phyloP scores from a whole-genome alignment of 495 filamentous ascomycete genomes.

The Talaromyces nanjingensis region DNA sequence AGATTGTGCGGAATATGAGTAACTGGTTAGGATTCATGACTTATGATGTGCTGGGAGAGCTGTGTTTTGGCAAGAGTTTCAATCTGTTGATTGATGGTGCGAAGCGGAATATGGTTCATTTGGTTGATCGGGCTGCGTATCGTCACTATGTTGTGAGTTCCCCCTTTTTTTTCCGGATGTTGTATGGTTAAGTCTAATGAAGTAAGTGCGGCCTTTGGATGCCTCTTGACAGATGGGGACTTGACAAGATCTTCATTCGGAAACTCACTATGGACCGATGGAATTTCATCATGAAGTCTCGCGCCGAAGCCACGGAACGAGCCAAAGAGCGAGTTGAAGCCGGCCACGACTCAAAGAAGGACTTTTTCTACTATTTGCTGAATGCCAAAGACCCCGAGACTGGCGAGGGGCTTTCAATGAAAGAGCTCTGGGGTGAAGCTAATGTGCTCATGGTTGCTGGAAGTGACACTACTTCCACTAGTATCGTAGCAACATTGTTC shows the following conservation, averaged over 20 bases:
- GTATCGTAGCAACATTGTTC: slow-evolving; percentile 53
- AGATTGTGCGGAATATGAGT: slow-evolving; percentile 37
- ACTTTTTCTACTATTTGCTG: slow-evolving; percentile 55
- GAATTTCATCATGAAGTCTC: slow-evolving; percentile 55
- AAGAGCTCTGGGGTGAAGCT: slow-evolving; percentile 65
- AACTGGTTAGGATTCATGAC: slow-evolving; percentile 47
- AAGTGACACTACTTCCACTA: slow-evolving; percentile 53
- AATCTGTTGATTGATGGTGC: slow-evolving; percentile 48
- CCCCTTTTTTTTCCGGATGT: neutral
- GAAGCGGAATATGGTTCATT: slow-evolving; percentile 34
- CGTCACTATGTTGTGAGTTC: slow-evolving; percentile 46
- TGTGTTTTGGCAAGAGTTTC: slow-evolving; percentile 48
- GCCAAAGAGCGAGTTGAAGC: slow-evolving; percentile 39
- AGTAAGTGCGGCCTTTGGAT: slow-evolving; percentile 55
- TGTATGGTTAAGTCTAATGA: neutral
- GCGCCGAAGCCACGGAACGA: slow-evolving; percentile 47
- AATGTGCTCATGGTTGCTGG: slow-evolving; percentile 55
- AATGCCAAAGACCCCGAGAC: slow-evolving; percentile 53
- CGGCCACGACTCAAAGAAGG: slow-evolving; percentile 53
- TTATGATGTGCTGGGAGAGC: slow-evolving; percentile 46
- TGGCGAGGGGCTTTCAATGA: slow-evolving; percentile 55
- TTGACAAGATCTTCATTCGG: slow-evolving; percentile 54
- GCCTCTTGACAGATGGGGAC: slow-evolving; percentile 43
- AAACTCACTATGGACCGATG: slow-evolving; percentile 48
- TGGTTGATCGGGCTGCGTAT: slow-evolving; percentile 46